Base-by-base conservation (phyloP, 257 asterid species). In the Handroanthus guayacan region DNA sequence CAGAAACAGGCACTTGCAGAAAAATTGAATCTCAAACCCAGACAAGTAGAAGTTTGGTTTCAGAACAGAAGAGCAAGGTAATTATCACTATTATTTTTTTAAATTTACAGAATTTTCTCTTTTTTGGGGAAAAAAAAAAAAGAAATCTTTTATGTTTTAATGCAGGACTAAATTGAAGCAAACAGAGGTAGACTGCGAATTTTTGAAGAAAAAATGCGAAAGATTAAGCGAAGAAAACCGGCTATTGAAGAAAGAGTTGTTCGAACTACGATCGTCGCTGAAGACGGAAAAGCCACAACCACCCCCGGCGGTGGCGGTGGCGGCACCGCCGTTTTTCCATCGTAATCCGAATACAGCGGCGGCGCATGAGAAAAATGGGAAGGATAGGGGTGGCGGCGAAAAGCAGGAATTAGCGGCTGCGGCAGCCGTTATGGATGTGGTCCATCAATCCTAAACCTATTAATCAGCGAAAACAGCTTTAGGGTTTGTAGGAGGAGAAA, bases 41-140 rank as follows among this genome's bases (percentile, higher is more conserved):
- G 97, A 64, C 97, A 91, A 81, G 92, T 91, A 0, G 95, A 91
- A 81, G 95, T 91, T 81, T 91, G 97, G 97, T 91, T 91, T 82
- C 95, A 91, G 47, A 91, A 91, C 78, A 72, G 95, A 77, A 86
- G 97, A 84, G 97, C 97, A 17, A 89, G 93, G 95, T 89, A 41
- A 67, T 6, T 31, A 25, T 8, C 31, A 37, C 13, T 17, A 12
- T 57, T 62, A 9, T 64, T 17, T 13, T 14, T 37, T 5, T 3
- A 20, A 51, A 3, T 10, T 17, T 50, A 44, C 2, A 20, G 1
- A 2, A 4, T 10, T 5, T 31, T 11, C 51, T 62, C 9, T 52
- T 16, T 8, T 38, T 68, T 44, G 37, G 17, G 6, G 1, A 62
- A 34, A 45, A 56, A 56, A 16, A 57, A 1, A 18, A 18, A n/a